These are phyloP conservation scores for Penicillium sp. DNA, from an alignment of 2,329 filamentous ascomycete genomes.

Conservation along the genomic window DNA sequence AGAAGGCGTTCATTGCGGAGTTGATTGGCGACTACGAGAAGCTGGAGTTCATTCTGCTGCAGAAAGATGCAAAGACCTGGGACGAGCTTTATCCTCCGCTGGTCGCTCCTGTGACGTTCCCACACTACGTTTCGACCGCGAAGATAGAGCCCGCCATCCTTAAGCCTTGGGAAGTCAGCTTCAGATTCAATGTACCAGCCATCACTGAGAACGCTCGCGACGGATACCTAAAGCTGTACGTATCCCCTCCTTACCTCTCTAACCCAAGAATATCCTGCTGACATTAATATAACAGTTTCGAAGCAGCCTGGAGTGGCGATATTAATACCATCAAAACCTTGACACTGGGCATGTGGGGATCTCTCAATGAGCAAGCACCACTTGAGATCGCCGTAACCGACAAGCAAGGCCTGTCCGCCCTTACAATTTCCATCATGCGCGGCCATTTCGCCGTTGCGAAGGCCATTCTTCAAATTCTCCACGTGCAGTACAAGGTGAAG, in stretches of 20 bases:
- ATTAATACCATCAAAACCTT: slow-evolving; percentile 54
- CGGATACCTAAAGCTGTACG: slow-evolving; percentile 64
- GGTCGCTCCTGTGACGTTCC: not conserved
- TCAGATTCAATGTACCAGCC: slow-evolving; percentile 52
- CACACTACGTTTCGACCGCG: slow-evolving; percentile 7
- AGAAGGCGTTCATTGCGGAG: slow-evolving; percentile 54
- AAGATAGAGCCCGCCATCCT: not conserved
- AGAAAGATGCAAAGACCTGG: slow-evolving; percentile 67
- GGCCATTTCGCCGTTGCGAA: slow-evolving; percentile 64
- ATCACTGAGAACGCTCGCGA: slow-evolving; percentile 53
- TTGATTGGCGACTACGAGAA: slow-evolving; percentile 53
- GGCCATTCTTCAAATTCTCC: slow-evolving; percentile 67
- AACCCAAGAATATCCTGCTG: slow-evolving; percentile 44
- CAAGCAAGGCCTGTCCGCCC: slow-evolving; percentile 53
- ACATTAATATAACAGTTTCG: slow-evolving; percentile 50
- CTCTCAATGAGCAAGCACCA: slow-evolving; percentile 54
- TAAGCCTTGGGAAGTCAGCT: slow-evolving; percentile 48
- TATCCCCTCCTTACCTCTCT: slow-evolving; percentile 35
- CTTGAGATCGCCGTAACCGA: slow-evolving; percentile 64
- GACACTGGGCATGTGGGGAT: slow-evolving; percentile 36
- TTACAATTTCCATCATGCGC: slow-evolving; percentile 65
- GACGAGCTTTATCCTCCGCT: slow-evolving; percentile 57
- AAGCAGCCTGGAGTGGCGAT: slow-evolving; percentile 72
- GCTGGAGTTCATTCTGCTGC: slow-evolving; percentile 53
- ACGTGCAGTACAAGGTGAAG: slow-evolving; percentile 63